Evolutionary conservation across 1,139 yeast species (phyloP).

Genomic region (Protomyces lactucae-debilis): DNA sequence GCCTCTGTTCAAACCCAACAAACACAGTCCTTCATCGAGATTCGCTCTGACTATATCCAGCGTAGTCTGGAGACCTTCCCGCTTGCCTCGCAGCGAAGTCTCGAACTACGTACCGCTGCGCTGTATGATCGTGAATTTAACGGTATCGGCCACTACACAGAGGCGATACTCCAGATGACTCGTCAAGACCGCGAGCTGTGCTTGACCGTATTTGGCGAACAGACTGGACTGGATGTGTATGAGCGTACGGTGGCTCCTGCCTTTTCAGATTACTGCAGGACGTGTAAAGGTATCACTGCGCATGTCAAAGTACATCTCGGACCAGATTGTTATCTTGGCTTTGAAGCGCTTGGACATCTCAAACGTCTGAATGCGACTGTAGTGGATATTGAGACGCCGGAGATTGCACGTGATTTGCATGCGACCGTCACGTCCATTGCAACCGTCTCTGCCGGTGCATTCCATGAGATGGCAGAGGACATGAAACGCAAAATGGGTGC

Average conservation of each 20-base stretch:
- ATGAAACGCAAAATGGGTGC: constrained; percentile 9
- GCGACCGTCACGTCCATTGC: constrained; percentile 5
- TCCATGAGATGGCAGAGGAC: constrained; percentile 22
- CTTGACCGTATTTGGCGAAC: constrained; percentile 20
- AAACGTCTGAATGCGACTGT: background rate
- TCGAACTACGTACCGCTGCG: constrained; percentile 15
- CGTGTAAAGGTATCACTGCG: constrained; percentile 18
- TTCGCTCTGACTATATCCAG: constrained; percentile 18
- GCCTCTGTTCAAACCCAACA: background rate
- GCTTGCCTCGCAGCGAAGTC: constrained; percentile 25
- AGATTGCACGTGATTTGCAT: constrained; percentile 18
- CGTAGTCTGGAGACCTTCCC: constrained; percentile 19
- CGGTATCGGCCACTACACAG: constrained; percentile 28
- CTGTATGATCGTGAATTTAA: constrained; percentile 26
- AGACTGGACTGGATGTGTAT: constrained; percentile 4
- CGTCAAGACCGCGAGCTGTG: constrained; percentile 17
- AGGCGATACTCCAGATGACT: constrained; percentile 25
- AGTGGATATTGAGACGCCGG: constrained; percentile 17
- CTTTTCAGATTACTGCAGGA: constrained; percentile 10
- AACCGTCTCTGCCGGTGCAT: constrained; percentile 11
- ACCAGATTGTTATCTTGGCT: constrained; percentile 26
- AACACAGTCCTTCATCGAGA: background rate
- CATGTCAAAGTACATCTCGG: constrained; percentile 17
- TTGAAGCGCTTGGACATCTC: constrained; percentile 25
- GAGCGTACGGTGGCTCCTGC: constrained; percentile 11